Conservation (phyloP, 2,329 filamentous ascomycete species). For the Cladosporium sp. region DNA sequence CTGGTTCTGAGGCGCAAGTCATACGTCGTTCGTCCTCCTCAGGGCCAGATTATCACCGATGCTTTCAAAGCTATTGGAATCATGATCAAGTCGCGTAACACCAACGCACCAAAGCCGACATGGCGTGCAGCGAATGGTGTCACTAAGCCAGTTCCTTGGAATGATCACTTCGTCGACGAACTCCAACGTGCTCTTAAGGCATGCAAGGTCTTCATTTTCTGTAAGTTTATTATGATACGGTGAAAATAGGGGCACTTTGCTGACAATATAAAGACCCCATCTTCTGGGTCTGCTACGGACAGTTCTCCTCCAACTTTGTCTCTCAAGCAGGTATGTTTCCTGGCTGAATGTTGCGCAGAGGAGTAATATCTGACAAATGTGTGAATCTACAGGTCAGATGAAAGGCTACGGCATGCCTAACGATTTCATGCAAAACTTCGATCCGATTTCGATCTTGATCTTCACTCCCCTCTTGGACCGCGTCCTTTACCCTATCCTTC, state of each 20-base stretch:
- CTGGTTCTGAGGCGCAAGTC: slow-evolving; percentile 42
- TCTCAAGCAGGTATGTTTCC: slow-evolving; percentile 40
- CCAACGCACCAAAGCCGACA: slow-evolving; percentile 65
- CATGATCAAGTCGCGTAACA: slow-evolving; percentile 52
- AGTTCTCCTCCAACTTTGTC: slow-evolving; percentile 48
- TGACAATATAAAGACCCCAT: slow-evolving; percentile 37
- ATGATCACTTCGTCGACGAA: slow-evolving; percentile 71
- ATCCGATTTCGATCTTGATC: slow-evolving; percentile 48
- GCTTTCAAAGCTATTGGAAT: slow-evolving; percentile 64
- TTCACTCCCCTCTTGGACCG: slow-evolving; percentile 49
- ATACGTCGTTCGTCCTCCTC: slow-evolving; percentile 51
- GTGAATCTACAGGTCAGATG: slow-evolving; percentile 43
- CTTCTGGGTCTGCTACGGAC: slow-evolving; percentile 47
- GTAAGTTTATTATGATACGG: slow-evolving; percentile 23
- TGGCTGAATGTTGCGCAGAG: not conserved
- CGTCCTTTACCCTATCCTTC: slow-evolving; percentile 48
- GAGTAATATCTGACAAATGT: not conserved
- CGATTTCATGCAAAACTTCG: slow-evolving; percentile 51
- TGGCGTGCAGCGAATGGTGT: slow-evolving; percentile 58
- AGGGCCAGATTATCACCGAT: slow-evolving; percentile 65
- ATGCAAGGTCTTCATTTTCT: slow-evolving; percentile 65
- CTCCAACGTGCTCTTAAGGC: slow-evolving; percentile 65
- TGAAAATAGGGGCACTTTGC: not conserved
- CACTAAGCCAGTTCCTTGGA: slow-evolving; percentile 56
- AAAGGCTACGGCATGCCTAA: slow-evolving; percentile 49